phyloP scores from a whole-genome alignment of 768 basidiomycete genomes.

The Tricholoma flavovirens region DNA sequence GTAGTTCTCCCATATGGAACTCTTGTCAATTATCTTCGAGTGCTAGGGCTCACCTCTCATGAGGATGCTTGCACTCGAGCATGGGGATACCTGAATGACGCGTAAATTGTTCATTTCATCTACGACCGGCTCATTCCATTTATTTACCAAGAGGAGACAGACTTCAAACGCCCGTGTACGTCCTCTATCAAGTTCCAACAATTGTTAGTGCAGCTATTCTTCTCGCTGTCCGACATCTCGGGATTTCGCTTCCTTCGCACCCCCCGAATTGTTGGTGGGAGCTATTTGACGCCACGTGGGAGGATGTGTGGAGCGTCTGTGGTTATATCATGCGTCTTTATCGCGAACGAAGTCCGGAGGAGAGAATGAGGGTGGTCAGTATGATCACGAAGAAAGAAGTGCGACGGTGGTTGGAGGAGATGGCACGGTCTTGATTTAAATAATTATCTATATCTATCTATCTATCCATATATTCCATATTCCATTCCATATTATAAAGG shows the following conservation, averaged over 20 bases:
- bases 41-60: constrained; percentile 76
- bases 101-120: constrained; percentile 47
- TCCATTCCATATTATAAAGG: too few relatives aligned
- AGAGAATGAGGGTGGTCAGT: constrained; percentile 39
- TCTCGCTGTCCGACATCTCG: constrained; percentile 67
- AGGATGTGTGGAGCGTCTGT: constrained; percentile 81
- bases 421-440: background rate
- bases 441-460: too few relatives aligned
- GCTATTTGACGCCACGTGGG: constrained; percentile 87
- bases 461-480: too few relatives aligned
- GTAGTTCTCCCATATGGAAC: constrained; percentile 92
- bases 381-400: constrained; percentile 76
- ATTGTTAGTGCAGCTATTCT: constrained; percentile 89
- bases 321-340: constrained; percentile 85
- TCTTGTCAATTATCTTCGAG: constrained; percentile 87
- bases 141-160: constrained; percentile 34
- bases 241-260: constrained; percentile 66
- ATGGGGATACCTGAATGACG: constrained; percentile 96
- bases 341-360: constrained; percentile 45
- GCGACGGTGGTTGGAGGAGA: constrained; percentile 74
- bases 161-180: constrained; percentile 89
- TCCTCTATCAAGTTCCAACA: constrained; percentile 81
- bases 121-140: background rate
- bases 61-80: constrained; percentile 68
- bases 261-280: constrained; percentile 86